Conservation (phyloP, 805 yeast species). For the Starmerella kuoi region DNA sequence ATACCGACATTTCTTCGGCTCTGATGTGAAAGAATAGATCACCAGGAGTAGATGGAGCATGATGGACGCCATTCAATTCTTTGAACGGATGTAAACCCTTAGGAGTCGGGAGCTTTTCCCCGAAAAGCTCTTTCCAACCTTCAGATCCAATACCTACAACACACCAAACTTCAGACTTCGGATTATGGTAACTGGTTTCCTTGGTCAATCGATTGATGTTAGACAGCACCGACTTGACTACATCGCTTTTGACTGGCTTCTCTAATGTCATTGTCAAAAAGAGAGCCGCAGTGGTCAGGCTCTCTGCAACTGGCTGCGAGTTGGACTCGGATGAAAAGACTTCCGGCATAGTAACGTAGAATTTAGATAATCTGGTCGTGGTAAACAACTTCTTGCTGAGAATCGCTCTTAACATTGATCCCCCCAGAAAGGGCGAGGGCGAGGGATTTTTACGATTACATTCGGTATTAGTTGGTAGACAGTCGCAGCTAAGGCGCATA, state of each 20-base stretch:
- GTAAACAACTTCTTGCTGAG: too few relatives aligned
- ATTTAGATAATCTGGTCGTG: too few relatives aligned
- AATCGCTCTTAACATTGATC: too few relatives aligned
- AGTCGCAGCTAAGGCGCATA: too few relatives aligned
- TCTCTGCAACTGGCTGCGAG: constrained; percentile 8
- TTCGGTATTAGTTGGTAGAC: too few relatives aligned
- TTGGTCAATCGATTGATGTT: constrained; percentile 1
- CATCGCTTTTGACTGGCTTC: neutral
- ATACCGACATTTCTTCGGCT: constrained; percentile 18
- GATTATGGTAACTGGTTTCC: constrained; percentile 1
- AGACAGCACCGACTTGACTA: constrained; percentile 9
- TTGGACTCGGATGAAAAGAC: constrained; percentile 1
- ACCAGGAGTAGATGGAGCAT: constrained; percentile 23
- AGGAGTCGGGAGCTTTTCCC: constrained; percentile 11
- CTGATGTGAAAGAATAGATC: constrained; percentile 22
- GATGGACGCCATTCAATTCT: constrained; percentile 18
- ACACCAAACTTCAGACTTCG: constrained; percentile 1
- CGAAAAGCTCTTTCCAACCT: constrained; percentile 16
- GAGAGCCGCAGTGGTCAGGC: constrained; percentile 11
- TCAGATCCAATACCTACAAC: constrained; percentile 19
- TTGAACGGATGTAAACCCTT: constrained; percentile 21
- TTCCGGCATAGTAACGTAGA: neutral
- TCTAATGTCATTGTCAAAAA: constrained; percentile 8
- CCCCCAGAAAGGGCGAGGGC: too few relatives aligned
- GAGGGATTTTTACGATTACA: too few relatives aligned